Evolutionary conservation across 208 protist species (phyloP).

Genomic region (Acanthamoeba culbertsoni): DNA sequence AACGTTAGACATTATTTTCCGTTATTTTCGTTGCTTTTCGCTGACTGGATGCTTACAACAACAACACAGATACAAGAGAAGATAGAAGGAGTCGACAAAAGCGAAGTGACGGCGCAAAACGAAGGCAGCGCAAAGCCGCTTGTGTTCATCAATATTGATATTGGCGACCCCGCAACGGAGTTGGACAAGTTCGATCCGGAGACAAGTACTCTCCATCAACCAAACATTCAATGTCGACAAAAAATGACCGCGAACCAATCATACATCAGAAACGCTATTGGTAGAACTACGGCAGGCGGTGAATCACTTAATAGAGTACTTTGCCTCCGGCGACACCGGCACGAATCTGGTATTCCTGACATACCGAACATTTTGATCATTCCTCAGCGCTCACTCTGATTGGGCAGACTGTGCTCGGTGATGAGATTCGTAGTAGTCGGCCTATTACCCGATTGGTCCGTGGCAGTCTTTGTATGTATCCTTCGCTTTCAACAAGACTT

Average conservation of each 20-base stretch:
- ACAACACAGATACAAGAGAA: background rate
- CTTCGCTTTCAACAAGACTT: no score
- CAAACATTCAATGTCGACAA: no score
- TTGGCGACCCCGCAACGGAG: no score
- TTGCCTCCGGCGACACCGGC: background rate
- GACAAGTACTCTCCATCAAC: no score
- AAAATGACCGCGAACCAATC: no score
- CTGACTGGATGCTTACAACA: background rate
- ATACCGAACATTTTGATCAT: background rate
- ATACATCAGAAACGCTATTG: slow-evolving; percentile 16
- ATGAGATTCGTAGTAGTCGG: background rate
- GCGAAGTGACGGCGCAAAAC: background rate
- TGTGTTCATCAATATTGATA: background rate
- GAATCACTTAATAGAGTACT: background rate
- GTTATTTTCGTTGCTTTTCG: background rate
- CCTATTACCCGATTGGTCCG: background rate
- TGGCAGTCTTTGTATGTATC: background rate
- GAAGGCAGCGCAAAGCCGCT: background rate
- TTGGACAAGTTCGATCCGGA: no score
- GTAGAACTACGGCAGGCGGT: background rate
- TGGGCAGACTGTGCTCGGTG: background rate
- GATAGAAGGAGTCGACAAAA: background rate
- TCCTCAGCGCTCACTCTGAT: background rate
- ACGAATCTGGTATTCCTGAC: background rate
- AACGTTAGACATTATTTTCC: background rate